Conservation (phyloP, 2,329 filamentous ascomycete species). For the Venturia effusa region DNA sequence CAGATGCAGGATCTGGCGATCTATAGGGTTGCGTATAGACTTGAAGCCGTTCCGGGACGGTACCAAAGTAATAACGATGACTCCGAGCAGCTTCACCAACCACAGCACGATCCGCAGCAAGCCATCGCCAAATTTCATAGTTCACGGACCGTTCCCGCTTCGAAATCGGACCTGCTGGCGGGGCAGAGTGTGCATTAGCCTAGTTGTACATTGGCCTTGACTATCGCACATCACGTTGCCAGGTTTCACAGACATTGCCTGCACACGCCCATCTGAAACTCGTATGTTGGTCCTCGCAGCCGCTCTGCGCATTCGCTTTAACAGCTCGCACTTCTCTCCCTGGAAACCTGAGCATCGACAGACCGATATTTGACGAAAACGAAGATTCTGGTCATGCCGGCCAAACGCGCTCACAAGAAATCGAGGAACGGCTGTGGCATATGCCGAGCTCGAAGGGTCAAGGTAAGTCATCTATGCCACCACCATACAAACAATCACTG, state of each 20-base stretch:
- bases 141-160: constrained; percentile 2
- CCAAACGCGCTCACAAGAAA: constrained; percentile 11
- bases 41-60: neutral
- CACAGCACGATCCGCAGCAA: neutral
- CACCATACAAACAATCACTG: neutral
- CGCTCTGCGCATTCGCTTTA: neutral
- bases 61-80: neutral
- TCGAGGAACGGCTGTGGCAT: constrained; percentile 10
- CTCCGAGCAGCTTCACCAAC: neutral
- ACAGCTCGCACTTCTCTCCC: neutral
- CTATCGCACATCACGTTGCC: neutral
- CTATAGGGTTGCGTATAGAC: neutral
- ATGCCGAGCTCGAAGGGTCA: constrained; percentile 6
- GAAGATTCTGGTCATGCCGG: constrained; percentile 10
- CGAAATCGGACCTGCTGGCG: neutral
- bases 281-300: neutral
- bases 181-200: neutral
- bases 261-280: neutral
- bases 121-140: neutral
- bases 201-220: neutral
- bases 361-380: neutral
- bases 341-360: neutral
- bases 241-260: constrained; percentile 2
- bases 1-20: neutral
- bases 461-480: neutral